Conservation (phyloP, 768 basidiomycete species). For the Dentipellis sp. region DNA sequence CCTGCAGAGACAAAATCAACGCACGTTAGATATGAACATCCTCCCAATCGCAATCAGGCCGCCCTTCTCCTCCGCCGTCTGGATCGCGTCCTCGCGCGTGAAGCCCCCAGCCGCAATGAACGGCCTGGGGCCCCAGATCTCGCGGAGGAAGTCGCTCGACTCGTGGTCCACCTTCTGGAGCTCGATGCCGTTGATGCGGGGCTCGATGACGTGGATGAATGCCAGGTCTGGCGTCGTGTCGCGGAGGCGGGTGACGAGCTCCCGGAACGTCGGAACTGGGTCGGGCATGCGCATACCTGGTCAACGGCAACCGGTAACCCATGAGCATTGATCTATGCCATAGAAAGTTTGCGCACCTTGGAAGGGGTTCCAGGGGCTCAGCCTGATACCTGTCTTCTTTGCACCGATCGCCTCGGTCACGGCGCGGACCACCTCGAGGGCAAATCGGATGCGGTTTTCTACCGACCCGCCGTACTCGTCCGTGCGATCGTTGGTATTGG, state of each 20-base stretch:
- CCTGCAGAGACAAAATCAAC: neutral
- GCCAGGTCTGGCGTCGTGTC: constrained; percentile 12
- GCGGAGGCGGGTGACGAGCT: constrained; percentile 17
- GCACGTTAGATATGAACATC: constrained; percentile 21
- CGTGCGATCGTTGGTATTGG: neutral
- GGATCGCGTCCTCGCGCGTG: constrained; percentile 10
- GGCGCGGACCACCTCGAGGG: neutral
- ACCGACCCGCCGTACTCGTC: neutral
- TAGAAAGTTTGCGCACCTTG: neutral
- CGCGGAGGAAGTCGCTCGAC: constrained; percentile 12
- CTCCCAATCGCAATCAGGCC: constrained; percentile 18
- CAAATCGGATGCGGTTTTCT: neutral
- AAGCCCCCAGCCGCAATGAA: constrained; percentile 14
- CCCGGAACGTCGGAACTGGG: constrained; percentile 16
- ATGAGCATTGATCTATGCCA: neutral
- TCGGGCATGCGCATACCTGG: constrained; percentile 14
- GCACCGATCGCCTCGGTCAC: neutral
- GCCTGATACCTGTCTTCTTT: neutral
- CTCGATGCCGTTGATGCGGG: neutral
- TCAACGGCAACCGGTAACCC: neutral
- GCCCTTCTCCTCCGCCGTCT: constrained; percentile 11
- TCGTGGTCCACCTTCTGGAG: neutral
- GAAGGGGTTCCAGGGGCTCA: neutral
- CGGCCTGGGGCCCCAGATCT: constrained; percentile 11
- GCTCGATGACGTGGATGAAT: neutral